Evolutionary conservation across 2,329 filamentous ascomycete genomes (phyloP), one percentile per base, ranked within the genome.

Genomic region (Exophiala mesophila): DNA sequence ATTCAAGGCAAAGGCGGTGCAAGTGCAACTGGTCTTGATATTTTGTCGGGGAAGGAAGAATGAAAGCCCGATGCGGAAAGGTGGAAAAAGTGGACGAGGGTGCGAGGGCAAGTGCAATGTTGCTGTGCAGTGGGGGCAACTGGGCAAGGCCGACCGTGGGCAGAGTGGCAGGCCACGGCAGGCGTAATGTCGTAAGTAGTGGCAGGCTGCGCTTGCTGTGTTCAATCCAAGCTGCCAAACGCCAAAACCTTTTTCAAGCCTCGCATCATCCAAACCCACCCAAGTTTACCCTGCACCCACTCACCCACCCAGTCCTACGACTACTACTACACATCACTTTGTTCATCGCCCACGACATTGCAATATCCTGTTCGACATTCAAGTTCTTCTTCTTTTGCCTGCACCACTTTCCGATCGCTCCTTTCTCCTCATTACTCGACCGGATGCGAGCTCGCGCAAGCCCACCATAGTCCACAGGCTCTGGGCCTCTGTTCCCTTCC

Each of bases 271-370:
- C 23, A 26, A 26, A 6, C 23, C 23, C 23, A 26, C 23, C 23
- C 23, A 26, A 26, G 12, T 26, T 12, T 26, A 26, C 23, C 12
- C 23, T 26, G 23, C 23, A 26, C 6, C 23, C 6, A 26, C 23
- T 50, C n/a, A n/a, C n/a, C n/a, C n/a, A n/a, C n/a, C n/a, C n/a
- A n/a, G n/a, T n/a, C n/a, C n/a, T n/a, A n/a, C n/a, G n/a, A n/a
- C n/a, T n/a, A n/a, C n/a, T n/a, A n/a, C n/a, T n/a, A n/a, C n/a
- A n/a, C n/a, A n/a, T n/a, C n/a, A n/a, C n/a, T n/a, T n/a, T n/a
- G n/a, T n/a, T n/a, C n/a, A n/a, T n/a, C n/a, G n/a, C 54, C 48
- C 50, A 50, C 55, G 47, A 45, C 49, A 53, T 53, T 49, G 52
- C 47, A 54, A 49, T 19, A 10, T 34, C 32, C 20, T 17, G 32